These are phyloP conservation scores for Fraxinus excelsior DNA, from an alignment of 257 asterid species.

Conservation along the genomic window DNA sequence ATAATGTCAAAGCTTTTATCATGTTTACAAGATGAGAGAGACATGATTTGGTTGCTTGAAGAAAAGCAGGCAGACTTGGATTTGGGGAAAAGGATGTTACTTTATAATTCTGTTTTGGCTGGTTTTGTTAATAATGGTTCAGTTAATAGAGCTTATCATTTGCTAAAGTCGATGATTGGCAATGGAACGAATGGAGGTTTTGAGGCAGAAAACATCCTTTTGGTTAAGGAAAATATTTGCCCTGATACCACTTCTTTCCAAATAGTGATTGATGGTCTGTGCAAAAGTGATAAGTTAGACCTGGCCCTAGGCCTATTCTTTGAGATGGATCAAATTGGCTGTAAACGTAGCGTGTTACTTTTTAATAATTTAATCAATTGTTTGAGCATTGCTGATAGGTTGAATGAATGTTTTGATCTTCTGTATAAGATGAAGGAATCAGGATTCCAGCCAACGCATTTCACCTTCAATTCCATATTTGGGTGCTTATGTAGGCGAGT, in stretches of 20 bases:
- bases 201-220: constrained; percentile 35
- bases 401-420: constrained; percentile 59
- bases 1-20: constrained; percentile 55
- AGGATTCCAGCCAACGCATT: constrained; percentile 72
- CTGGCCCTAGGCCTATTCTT: constrained; percentile 61
- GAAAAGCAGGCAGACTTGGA: constrained; percentile 46
- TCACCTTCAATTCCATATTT: constrained; percentile 79
- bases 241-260: constrained; percentile 60
- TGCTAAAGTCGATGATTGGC: constrained; percentile 45
- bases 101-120: constrained; percentile 51
- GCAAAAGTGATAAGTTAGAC: constrained; percentile 58
- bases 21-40: constrained; percentile 49
- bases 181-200: constrained; percentile 34
- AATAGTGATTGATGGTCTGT: constrained; percentile 66
- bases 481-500: constrained; percentile 71
- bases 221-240: constrained; percentile 25
- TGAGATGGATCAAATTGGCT: constrained; percentile 53
- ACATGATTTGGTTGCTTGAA: constrained; percentile 48
- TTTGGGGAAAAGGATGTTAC: constrained; percentile 35
- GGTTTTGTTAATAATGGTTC: constrained; percentile 57
- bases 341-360: constrained; percentile 58
- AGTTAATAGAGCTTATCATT: constrained; percentile 60
- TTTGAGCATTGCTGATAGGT: constrained; percentile 59
- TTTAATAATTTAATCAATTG: constrained; percentile 63
- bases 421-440: constrained; percentile 65